These are phyloP conservation scores for Balakata baccata DNA, from an alignment of 345 rosid species.

Conservation along the genomic window DNA sequence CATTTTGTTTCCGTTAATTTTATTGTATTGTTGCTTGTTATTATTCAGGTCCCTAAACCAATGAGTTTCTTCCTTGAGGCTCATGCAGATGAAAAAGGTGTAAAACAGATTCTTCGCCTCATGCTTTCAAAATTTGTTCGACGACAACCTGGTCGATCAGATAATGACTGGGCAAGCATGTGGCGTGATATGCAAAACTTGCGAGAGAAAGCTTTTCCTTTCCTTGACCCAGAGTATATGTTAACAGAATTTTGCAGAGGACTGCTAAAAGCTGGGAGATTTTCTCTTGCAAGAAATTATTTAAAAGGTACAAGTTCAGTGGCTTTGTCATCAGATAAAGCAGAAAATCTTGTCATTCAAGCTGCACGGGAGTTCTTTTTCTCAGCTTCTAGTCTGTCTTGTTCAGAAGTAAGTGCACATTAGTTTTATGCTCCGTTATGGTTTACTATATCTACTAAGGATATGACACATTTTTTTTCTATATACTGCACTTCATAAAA, in stretches of 20 bases:
- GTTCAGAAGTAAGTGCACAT: constrained; percentile 65
- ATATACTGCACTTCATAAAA: background rate
- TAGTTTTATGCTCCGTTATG: constrained; percentile 1
- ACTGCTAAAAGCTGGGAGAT: constrained; percentile 91
- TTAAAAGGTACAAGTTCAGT: constrained; percentile 86
- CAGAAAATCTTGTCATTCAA: constrained; percentile 86
- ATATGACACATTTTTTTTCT: background rate
- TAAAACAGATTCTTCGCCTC: constrained; percentile 86
- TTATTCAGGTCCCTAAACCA: constrained; percentile 81
- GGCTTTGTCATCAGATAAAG: constrained; percentile 72
- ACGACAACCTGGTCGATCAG: constrained; percentile 74
- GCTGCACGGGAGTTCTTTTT: constrained; percentile 92
- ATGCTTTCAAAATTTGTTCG: constrained; percentile 90
- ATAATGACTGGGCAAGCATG: constrained; percentile 98
- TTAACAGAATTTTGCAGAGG: constrained; percentile 93
- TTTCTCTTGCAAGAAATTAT: constrained; percentile 93
- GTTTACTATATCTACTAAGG: constrained; percentile 10
- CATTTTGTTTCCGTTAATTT: background rate
- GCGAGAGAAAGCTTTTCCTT: constrained; percentile 85
- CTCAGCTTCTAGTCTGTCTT: constrained; percentile 87
- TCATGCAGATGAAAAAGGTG: constrained; percentile 76
- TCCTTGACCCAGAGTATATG: constrained; percentile 83
- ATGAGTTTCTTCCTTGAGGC: constrained; percentile 68
- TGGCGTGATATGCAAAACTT: constrained; percentile 87
- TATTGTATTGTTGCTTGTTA: constrained; percentile 17